Conservation (phyloP, 768 basidiomycete species). For the Pleurotus cornucopiae region DNA sequence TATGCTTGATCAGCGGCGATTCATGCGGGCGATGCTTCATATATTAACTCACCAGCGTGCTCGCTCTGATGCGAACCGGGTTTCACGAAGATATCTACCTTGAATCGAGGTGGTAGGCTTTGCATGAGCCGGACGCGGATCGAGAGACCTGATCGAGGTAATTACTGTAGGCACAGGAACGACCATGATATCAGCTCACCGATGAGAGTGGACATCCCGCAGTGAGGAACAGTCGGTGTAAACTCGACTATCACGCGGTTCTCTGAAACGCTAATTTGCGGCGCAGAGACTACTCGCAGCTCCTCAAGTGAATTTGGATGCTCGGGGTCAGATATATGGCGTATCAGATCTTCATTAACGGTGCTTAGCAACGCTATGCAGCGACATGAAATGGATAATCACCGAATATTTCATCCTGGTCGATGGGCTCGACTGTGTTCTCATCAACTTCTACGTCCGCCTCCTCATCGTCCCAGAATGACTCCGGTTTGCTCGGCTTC, state of each 20-base stretch:
- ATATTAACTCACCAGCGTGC: constrained; percentile 58
- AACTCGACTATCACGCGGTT: constrained; percentile 85
- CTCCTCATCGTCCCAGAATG: constrained; percentile 59
- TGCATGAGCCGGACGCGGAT: constrained; percentile 88
- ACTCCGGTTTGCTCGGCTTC: constrained; percentile 35
- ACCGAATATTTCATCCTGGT: constrained; percentile 94
- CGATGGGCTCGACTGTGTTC: constrained; percentile 68
- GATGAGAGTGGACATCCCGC: constrained; percentile 95
- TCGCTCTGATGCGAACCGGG: constrained; percentile 97
- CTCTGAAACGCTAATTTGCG: constrained; percentile 61
- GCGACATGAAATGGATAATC: constrained; percentile 10
- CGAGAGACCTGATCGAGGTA: constrained; percentile 65
- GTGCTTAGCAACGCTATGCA: not conserved
- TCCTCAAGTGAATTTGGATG: constrained; percentile 93
- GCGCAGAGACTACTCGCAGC: constrained; percentile 88
- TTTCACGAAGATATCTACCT: constrained; percentile 89
- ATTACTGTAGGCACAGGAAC: constrained; percentile 1
- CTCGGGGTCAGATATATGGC: constrained; percentile 92
- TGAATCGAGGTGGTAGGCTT: constrained; percentile 88
- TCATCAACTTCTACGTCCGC: constrained; percentile 42
- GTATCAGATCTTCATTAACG: constrained; percentile 72
- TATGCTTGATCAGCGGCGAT: constrained; percentile 21
- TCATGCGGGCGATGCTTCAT: not conserved
- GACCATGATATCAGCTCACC: constrained; percentile 43
- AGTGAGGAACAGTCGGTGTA: constrained; percentile 97